phyloP scores from a whole-genome alignment of 2,329 filamentous ascomycete genomes.

The Fusarium haematococcum region DNA sequence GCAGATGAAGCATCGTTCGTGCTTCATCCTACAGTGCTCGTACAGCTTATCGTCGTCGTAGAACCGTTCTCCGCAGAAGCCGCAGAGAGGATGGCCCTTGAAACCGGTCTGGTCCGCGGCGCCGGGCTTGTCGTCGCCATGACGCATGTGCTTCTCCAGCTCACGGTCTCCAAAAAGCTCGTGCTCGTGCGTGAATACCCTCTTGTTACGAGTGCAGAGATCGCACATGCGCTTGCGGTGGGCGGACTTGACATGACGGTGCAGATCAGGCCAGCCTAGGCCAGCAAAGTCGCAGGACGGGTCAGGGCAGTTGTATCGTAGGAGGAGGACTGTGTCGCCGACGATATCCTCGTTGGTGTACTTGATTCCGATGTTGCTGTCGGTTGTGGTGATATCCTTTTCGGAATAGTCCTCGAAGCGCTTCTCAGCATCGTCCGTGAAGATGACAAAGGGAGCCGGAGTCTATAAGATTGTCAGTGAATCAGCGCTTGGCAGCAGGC shows the following conservation, averaged over 20 bases:
- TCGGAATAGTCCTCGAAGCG: conserved; percentile 85
- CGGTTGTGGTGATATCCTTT: conserved; percentile 79
- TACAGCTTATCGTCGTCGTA: conserved; percentile 97
- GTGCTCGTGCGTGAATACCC: conserved; percentile 98
- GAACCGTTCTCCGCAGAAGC: conserved; percentile 91
- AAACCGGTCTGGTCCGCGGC: conserved; percentile 94
- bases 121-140: conserved; percentile 91
- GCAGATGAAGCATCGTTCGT: conserved; percentile 95
- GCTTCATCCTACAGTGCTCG: conserved; percentile 90
- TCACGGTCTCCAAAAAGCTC: conserved; percentile 87
- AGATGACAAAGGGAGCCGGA: conserved; percentile 84
- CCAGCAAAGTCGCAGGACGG: conserved; percentile 83
- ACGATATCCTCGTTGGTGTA: conserved; percentile 92
- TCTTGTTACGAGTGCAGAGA: conserved; percentile 92
- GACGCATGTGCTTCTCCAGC: conserved; percentile 87
- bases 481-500: not conserved
- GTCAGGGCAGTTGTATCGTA: conserved; percentile 96
- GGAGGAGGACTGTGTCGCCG: conserved; percentile 86
- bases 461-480: conserved; percentile 60
- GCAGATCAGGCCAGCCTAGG: conserved; percentile 68
- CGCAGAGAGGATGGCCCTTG: conserved; percentile 93
- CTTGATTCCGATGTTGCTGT: conserved; percentile 89
- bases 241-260: conserved; percentile 81
- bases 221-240: conserved; percentile 94
- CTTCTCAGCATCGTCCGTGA: conserved; percentile 87